Evolutionary conservation across 1,284 basidiomycete species (phyloP).

Genomic region (Boletus hoseneyae): DNA sequence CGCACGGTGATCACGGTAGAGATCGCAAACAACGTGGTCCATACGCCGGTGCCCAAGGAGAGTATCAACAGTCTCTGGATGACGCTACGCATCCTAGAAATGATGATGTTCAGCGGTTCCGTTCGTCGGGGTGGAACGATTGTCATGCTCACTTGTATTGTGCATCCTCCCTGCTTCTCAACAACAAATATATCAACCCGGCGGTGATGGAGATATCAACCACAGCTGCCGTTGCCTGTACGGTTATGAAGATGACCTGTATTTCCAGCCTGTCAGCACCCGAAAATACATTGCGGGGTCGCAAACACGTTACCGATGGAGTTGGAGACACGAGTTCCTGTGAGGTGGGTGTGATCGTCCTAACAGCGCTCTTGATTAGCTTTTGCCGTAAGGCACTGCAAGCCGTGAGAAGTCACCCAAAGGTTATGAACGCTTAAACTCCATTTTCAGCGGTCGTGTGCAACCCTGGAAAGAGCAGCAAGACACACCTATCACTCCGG

Average conservation of each 20-base stretch:
- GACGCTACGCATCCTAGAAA: constrained; percentile 18
- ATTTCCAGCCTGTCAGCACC: constrained; percentile 3
- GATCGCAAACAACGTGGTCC: constrained; percentile 22
- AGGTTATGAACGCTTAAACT: constrained; percentile 11
- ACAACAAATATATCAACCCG: constrained; percentile 13
- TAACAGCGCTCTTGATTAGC: constrained; percentile 6
- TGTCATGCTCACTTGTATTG: constrained; percentile 9
- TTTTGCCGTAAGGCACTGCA: background rate
- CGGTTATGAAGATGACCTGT: constrained; percentile 15
- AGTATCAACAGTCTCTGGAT: constrained; percentile 21
- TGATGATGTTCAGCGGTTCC: background rate
- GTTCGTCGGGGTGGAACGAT: background rate
- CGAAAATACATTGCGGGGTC: background rate
- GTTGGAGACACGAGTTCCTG: constrained; percentile 10
- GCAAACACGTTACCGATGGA: constrained; percentile 9
- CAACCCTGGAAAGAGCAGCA: background rate
- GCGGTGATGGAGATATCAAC: constrained; percentile 21
- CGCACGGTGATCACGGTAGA: constrained; percentile 16
- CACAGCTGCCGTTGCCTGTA: constrained; percentile 12
- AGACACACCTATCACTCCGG: constrained; percentile 18
- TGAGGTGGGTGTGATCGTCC: constrained; percentile 16
- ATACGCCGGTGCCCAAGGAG: constrained; percentile 19
- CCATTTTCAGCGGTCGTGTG: constrained; percentile 3
- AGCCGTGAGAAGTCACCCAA: constrained; percentile 13
- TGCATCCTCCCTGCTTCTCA: constrained; percentile 19